phyloP scores from a whole-genome alignment of 352 stramenopile genomes.

The Pythium chondricola region DNA sequence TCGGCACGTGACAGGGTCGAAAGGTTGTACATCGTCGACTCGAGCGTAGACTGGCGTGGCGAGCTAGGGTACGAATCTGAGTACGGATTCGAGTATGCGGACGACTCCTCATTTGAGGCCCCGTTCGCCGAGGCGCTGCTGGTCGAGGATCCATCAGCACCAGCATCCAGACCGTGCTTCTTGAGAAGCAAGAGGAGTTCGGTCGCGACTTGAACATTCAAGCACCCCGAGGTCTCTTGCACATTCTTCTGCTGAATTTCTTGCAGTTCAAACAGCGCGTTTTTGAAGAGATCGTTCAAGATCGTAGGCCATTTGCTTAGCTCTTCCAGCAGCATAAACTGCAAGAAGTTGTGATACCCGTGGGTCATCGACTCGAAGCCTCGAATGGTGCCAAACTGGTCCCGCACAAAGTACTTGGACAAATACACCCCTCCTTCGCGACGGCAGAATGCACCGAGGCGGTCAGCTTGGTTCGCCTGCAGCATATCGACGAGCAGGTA shows the following conservation, averaged over 20 bases:
- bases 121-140: neutral
- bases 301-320: conserved; percentile 69
- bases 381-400: conserved; percentile 85
- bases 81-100: conserved; percentile 11
- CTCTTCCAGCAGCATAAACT: conserved; percentile 86
- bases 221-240: conserved; percentile 45
- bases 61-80: conserved; percentile 56
- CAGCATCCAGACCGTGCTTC: conserved; percentile 44
- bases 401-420: conserved; percentile 86
- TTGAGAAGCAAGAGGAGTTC: conserved; percentile 62
- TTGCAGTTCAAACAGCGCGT: conserved; percentile 56
- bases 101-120: conserved; percentile 3
- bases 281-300: conserved; percentile 60
- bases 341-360: conserved; percentile 87
- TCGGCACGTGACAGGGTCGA: conserved; percentile 43
- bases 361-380: conserved; percentile 85
- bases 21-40: conserved; percentile 83
- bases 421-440: conserved; percentile 77
- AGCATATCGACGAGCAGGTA: conserved; percentile 83
- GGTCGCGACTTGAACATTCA: conserved; percentile 60
- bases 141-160: neutral
- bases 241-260: conserved; percentile 39
- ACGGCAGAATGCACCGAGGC: conserved; percentile 73
- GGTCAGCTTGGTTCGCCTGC: conserved; percentile 81
- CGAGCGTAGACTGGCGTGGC: conserved; percentile 42